phyloP scores from a whole-genome alignment of 2,329 filamentous ascomycete species.

The Didymella sp. region DNA sequence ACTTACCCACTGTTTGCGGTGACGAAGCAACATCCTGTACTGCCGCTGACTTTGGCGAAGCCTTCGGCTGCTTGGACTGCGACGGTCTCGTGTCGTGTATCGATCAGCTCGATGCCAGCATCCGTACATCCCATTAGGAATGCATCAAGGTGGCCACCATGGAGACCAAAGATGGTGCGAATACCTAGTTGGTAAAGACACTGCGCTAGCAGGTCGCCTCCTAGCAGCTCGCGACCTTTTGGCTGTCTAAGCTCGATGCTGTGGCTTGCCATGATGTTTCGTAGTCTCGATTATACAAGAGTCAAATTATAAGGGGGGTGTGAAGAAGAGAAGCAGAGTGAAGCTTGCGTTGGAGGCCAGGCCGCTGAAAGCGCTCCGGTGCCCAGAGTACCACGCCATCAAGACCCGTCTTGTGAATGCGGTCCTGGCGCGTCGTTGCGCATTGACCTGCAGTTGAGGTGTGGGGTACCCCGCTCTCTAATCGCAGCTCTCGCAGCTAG shows the following conservation, averaged over 20 bases:
- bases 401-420: neutral
- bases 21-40: slow-evolving; percentile 56
- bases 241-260: slow-evolving; percentile 41
- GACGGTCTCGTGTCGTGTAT: slow-evolving; percentile 58
- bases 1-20: slow-evolving; percentile 58
- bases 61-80: slow-evolving; percentile 58
- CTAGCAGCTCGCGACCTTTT: slow-evolving; percentile 51
- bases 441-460: neutral
- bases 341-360: neutral
- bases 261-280: slow-evolving; percentile 5
- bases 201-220: slow-evolving; percentile 57
- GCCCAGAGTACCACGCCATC: neutral
- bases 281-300: neutral
- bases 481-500: slow-evolving; percentile 1
- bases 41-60: slow-evolving; percentile 55
- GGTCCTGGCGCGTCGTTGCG: neutral
- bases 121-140: slow-evolving; percentile 55
- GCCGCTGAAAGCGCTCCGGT: neutral
- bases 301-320: neutral
- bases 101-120: slow-evolving; percentile 53
- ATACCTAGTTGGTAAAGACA: slow-evolving; percentile 53
- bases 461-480: slow-evolving; percentile 14
- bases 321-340: neutral
- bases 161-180: slow-evolving; percentile 56
- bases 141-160: slow-evolving; percentile 58